phyloP scores from a whole-genome alignment of 2,329 filamentous ascomycete genomes.

The Colletotrichum siamense region DNA sequence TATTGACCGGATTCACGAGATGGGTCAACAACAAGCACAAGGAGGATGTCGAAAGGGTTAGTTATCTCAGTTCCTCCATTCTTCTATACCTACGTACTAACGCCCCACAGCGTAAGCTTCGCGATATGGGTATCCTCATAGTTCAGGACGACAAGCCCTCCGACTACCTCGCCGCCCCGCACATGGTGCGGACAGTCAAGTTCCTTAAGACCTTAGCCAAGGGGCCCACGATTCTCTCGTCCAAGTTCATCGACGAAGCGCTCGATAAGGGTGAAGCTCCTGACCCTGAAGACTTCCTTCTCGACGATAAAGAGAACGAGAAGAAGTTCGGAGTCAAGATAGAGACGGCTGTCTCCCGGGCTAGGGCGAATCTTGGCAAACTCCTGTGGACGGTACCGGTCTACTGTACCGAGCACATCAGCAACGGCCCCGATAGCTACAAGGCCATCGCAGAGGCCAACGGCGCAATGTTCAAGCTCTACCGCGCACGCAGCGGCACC shows the following conservation, averaged over 20 bases:
- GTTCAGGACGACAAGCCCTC: conserved; percentile 78
- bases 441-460: conserved; percentile 87
- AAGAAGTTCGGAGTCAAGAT: conserved; percentile 73
- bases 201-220: conserved; percentile 88
- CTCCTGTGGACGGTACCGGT: conserved; percentile 79
- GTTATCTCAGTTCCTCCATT: conserved; percentile 31
- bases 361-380: conserved; percentile 76
- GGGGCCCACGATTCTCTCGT: conserved; percentile 78
- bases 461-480: conserved; percentile 81
- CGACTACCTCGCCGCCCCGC: conserved; percentile 86
- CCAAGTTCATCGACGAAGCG: conserved; percentile 79
- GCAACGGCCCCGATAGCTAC: conserved; percentile 84
- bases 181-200: conserved; percentile 88
- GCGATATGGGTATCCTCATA: conserved; percentile 82
- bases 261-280: conserved; percentile 72
- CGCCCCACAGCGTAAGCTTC: conserved; percentile 72
- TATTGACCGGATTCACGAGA: conserved; percentile 82
- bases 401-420: conserved; percentile 83
- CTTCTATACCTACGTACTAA: conserved; percentile 23
- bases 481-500: conserved; percentile 74
- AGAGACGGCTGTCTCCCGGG: conserved; percentile 69
- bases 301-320: conserved; percentile 78
- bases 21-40: conserved; percentile 78
- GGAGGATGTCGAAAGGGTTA: conserved; percentile 82
- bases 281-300: conserved; percentile 66